A percentile compares a stretch with the other conserved stretches of the same genome.
These are phyloP conservation scores for Maudiozyma barnettii DNA, from an alignment of 805 yeast species.

Conservation along the genomic window DNA sequence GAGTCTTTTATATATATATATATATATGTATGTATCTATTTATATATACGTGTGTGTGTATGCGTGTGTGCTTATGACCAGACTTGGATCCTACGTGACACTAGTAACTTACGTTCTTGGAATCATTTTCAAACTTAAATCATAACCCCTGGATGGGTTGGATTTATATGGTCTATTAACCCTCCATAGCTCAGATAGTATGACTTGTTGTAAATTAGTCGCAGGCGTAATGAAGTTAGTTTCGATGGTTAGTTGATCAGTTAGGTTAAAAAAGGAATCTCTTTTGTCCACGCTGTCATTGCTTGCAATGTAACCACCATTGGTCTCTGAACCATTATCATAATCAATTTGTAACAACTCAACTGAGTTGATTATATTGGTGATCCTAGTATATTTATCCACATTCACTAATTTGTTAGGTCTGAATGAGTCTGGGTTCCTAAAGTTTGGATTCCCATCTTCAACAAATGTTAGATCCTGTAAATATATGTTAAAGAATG, in stretches of 20 bases:
- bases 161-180: constrained; percentile 49
- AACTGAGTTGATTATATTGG: constrained; percentile 55
- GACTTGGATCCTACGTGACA: too few relatives aligned
- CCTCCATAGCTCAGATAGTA: constrained; percentile 61
- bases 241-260: constrained; percentile 20
- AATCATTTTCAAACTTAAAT: constrained; percentile 47
- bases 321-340: constrained; percentile 8
- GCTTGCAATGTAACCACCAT: constrained; percentile 1
- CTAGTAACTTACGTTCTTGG: constrained; percentile 14
- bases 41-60: neutral
- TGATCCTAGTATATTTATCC: constrained; percentile 61
- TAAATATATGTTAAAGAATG: constrained; percentile 62
- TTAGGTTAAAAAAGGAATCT: constrained; percentile 21
- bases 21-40: neutral
- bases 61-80: neutral
- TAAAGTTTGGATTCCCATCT: constrained; percentile 67
- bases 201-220: constrained; percentile 38
- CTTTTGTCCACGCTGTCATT: constrained; percentile 12
- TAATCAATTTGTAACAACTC: constrained; percentile 62
- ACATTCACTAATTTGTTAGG: constrained; percentile 50
- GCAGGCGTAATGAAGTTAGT: constrained; percentile 27
- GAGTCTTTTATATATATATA: too few relatives aligned
- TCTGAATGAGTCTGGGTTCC: constrained; percentile 46
- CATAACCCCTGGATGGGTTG: constrained; percentile 65
- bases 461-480: constrained; percentile 75